phyloP scores from a whole-genome alignment of 1,284 basidiomycete species.

The Sphagnurus paluster region DNA sequence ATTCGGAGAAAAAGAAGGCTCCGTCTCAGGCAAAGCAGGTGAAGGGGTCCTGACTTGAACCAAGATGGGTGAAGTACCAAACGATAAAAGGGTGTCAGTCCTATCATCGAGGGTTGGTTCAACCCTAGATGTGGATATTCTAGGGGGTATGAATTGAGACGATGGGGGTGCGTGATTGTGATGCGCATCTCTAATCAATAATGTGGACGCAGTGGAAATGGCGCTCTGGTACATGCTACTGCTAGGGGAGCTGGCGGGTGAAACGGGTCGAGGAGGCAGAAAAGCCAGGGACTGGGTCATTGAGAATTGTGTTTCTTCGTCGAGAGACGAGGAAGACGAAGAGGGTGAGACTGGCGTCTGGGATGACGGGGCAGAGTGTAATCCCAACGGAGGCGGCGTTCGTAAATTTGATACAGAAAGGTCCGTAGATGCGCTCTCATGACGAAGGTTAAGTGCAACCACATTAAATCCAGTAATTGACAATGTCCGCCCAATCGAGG shows the following conservation, averaged over 20 bases:
- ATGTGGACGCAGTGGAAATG: conserved; percentile 42
- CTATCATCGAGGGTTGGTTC: conserved; percentile 3
- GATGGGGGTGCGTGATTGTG: no score
- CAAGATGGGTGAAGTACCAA: conserved; percentile 57
- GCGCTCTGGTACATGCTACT: conserved; percentile 78
- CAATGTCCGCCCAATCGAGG: conserved; percentile 41
- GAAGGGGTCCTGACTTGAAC: conserved; percentile 52
- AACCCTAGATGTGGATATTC: no score
- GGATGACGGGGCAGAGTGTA: neutral
- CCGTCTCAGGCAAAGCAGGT: conserved; percentile 18
- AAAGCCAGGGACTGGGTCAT: conserved; percentile 77
- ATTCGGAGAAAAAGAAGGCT: neutral
- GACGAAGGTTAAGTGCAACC: conserved; percentile 18
- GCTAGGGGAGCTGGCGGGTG: conserved; percentile 45
- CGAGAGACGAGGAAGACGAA: conserved; percentile 52
- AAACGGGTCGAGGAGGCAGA: conserved; percentile 46
- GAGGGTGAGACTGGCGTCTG: conserved; percentile 24
- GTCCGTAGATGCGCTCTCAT: neutral
- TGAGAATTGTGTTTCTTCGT: conserved; percentile 61
- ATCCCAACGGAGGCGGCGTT: conserved; percentile 1
- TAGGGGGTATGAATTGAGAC: no score
- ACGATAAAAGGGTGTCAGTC: conserved; percentile 53
- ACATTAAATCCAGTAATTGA: conserved; percentile 45
- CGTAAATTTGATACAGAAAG: conserved; percentile 2
- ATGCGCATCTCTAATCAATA: conserved; percentile 2